Evolutionary conservation across 2,329 filamentous ascomycete genomes (phyloP).

Genomic region (Cryphonectria japonica): DNA sequence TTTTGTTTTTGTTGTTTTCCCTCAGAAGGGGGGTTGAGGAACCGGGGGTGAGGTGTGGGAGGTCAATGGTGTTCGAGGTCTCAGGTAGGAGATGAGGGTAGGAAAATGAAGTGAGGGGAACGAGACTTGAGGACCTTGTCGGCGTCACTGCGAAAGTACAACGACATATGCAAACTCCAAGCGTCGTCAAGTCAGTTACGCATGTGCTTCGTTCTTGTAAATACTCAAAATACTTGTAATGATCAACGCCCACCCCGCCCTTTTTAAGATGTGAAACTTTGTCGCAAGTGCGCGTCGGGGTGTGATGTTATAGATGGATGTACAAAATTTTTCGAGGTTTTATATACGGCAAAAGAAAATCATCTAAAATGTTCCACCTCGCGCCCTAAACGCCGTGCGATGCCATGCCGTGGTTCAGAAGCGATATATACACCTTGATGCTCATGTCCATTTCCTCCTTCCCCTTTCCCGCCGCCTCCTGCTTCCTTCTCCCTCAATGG

Average conservation of each 20-base stretch:
- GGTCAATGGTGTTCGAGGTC: neutral
- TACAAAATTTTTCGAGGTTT: neutral
- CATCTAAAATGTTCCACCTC: neutral
- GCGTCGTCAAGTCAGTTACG: slow-evolving; percentile 7
- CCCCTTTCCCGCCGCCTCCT: neutral
- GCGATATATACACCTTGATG: neutral
- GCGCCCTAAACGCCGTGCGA: slow-evolving; percentile 24
- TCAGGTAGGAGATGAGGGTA: neutral
- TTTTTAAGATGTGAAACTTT: neutral
- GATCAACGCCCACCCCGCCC: neutral
- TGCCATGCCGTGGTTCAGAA: slow-evolving; percentile 18
- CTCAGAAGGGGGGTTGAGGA: neutral
- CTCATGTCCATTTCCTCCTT: neutral
- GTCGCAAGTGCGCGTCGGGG: neutral
- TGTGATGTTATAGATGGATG: neutral
- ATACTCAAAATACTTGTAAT: slow-evolving; percentile 9
- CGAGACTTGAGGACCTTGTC: neutral
- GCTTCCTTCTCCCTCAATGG: too few species aligned
- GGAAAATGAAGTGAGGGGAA: neutral
- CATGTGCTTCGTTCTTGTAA: slow-evolving; percentile 21
- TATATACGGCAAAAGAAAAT: neutral
- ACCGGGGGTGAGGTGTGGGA: neutral
- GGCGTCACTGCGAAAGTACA: neutral
- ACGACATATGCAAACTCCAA: slow-evolving; percentile 6
- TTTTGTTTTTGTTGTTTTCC: neutral